A percentile compares a stretch with the other conserved stretches of the same genome.
Conservation (phyloP, 768 basidiomycete genomes). For the Xerocomellus amylosporus region DNA sequence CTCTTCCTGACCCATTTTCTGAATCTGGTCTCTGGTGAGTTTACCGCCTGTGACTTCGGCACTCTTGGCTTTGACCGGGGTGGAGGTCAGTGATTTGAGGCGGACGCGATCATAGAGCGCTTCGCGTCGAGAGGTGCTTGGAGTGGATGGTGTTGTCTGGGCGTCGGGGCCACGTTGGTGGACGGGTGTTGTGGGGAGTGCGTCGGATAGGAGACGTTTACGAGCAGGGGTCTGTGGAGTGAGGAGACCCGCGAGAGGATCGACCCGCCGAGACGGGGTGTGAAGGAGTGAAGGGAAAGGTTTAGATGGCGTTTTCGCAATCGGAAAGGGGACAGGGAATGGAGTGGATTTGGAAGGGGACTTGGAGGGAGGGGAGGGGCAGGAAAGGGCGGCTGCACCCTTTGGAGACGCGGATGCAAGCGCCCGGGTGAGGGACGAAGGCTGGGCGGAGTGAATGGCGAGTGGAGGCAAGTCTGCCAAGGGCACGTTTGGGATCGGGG, state of each 20-base stretch:
- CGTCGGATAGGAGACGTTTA: constrained; percentile 43
- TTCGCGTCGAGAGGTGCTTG: constrained; percentile 70
- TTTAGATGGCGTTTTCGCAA: constrained; percentile 44
- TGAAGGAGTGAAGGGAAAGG: constrained; percentile 53
- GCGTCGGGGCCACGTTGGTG: constrained; percentile 58
- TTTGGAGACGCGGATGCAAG: constrained; percentile 77
- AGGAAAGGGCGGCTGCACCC: constrained; percentile 35
- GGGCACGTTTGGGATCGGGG: constrained; percentile 56
- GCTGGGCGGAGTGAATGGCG: constrained; percentile 42
- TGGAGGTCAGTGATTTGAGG: constrained; percentile 62
- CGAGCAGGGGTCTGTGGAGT: constrained; percentile 39
- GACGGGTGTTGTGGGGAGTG: constrained; percentile 63
- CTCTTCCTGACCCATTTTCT: constrained; percentile 75
- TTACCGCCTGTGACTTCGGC: constrained; percentile 41
- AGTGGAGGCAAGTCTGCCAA: constrained; percentile 64
- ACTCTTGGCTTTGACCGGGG: constrained; percentile 58
- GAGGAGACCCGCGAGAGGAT: constrained; percentile 37
- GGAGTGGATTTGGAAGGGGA: constrained; percentile 39
- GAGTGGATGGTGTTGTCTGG: constrained; percentile 60
- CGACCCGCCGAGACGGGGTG: constrained; percentile 52
- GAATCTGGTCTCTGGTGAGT: constrained; percentile 62
- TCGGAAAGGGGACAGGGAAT: constrained; percentile 44
- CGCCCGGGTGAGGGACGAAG: constrained; percentile 66
- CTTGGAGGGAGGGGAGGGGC: constrained; percentile 38
- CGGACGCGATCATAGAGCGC: constrained; percentile 81